Percentiles rank a stretch among this genome's conserved stretches.
phyloP scores from a whole-genome alignment of 805 yeast genomes.

The Kuraishia capsulata region DNA sequence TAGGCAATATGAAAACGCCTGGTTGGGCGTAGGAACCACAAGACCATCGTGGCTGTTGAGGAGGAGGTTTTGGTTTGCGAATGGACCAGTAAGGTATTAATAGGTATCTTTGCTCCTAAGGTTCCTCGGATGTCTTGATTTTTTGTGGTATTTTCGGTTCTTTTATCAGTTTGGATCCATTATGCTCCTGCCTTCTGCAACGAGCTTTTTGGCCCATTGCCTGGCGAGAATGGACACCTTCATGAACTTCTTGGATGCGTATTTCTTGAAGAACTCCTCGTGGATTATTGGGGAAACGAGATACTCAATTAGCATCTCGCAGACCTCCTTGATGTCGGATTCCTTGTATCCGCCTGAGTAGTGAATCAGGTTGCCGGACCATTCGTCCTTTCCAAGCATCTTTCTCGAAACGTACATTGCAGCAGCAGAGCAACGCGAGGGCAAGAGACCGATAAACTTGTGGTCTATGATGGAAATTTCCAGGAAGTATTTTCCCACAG shows the following conservation, averaged over 20 bases:
- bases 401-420: constrained; percentile 78
- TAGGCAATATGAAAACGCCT: too few species aligned
- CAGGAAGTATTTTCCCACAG: constrained; percentile 74
- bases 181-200: constrained; percentile 33
- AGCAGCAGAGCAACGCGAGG: constrained; percentile 78
- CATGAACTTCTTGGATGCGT: constrained; percentile 82
- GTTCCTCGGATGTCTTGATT: too few species aligned
- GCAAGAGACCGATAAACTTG: constrained; percentile 61
- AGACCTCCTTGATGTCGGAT: constrained; percentile 61
- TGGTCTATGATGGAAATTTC: constrained; percentile 74
- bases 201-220: constrained; percentile 69
- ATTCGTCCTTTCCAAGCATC: constrained; percentile 56
- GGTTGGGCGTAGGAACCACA: too few species aligned
- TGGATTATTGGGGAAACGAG: constrained; percentile 74
- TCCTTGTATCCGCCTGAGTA: constrained; percentile 87
- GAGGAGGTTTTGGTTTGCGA: too few species aligned
- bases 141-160: too few species aligned
- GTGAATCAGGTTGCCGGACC: constrained; percentile 84
- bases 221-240: constrained; percentile 74
- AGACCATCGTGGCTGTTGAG: too few species aligned
- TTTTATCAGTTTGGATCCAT: constrained; percentile 30
- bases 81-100: too few species aligned
- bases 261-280: constrained; percentile 89
- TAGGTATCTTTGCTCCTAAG: too few species aligned
- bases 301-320: constrained; percentile 69